Conservation (phyloP, 2,329 filamentous ascomycete species). For the Neonectria ditissima region DNA sequence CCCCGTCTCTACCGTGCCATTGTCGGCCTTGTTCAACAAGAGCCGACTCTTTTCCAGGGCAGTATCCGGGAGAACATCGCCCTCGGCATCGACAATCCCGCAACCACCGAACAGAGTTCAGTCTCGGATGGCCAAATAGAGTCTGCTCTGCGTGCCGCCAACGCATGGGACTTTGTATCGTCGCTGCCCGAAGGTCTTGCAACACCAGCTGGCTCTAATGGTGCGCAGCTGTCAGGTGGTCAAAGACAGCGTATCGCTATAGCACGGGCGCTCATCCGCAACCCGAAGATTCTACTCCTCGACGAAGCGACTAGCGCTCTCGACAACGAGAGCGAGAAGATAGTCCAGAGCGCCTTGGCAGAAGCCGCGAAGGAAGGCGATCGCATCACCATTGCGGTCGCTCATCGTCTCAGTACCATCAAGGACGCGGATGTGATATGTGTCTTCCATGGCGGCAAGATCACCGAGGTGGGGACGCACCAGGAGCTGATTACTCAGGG, state of each 20-base stretch:
- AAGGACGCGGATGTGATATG: slow-evolving; percentile 76
- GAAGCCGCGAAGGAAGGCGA: slow-evolving; percentile 79
- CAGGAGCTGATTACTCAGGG: slow-evolving; percentile 61
- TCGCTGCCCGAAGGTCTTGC: slow-evolving; percentile 61
- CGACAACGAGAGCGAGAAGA: slow-evolving; percentile 44
- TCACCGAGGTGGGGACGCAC: slow-evolving; percentile 70
- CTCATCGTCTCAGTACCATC: slow-evolving; percentile 91
- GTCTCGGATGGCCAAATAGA: slow-evolving; percentile 51
- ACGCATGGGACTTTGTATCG: slow-evolving; percentile 60
- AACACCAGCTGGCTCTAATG: slow-evolving; percentile 71
- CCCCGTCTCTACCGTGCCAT: slow-evolving; percentile 63
- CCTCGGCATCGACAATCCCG: slow-evolving; percentile 41
- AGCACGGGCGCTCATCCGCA: slow-evolving; percentile 67
- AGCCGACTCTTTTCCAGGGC: slow-evolving; percentile 78
- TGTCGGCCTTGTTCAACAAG: slow-evolving; percentile 69
- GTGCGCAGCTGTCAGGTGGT: slow-evolving; percentile 75
- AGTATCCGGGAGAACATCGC: slow-evolving; percentile 85
- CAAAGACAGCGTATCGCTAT: slow-evolving; percentile 77
- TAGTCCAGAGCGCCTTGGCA: slow-evolving; percentile 82
- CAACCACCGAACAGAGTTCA: slow-evolving; percentile 16
- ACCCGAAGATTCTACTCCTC: slow-evolving; percentile 41
- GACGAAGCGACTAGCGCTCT: slow-evolving; percentile 46
- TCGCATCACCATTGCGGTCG: slow-evolving; percentile 68
- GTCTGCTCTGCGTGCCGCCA: slow-evolving; percentile 61
- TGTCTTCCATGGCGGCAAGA: slow-evolving; percentile 68